Evolutionary conservation across 352 stramenopile genomes (phyloP).

Genomic region (Globisporangium lucens): DNA sequence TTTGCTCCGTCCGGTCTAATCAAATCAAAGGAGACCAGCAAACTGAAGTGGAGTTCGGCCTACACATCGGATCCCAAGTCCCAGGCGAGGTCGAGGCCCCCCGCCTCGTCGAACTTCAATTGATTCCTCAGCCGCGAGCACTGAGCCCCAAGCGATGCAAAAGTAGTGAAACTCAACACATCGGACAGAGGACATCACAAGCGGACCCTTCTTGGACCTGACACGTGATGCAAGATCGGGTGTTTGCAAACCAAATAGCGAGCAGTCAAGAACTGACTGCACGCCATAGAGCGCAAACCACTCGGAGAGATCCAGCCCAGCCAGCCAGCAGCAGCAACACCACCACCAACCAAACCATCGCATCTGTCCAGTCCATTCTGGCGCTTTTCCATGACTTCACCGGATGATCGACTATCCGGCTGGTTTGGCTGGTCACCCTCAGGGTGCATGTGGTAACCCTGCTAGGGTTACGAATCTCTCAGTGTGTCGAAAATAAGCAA

Average conservation of each 20-base stretch:
- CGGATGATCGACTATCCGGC: not conserved
- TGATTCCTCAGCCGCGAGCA: not conserved
- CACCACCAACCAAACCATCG: not conserved
- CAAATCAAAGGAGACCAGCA: not conserved
- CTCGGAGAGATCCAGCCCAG: not conserved
- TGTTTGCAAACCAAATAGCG: not conserved
- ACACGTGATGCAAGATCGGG: not conserved
- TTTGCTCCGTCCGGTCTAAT: not conserved
- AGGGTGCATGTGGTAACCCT: not conserved
- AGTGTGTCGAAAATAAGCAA: not conserved
- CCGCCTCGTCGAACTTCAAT: not conserved
- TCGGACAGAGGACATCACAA: not conserved
- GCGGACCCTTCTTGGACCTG: not conserved
- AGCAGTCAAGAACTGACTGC: not conserved
- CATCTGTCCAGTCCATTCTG: slow-evolving; percentile 1
- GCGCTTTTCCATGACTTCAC: not conserved
- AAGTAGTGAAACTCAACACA: not conserved
- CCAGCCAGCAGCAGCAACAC: not conserved
- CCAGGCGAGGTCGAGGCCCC: no score
- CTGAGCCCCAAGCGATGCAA: not conserved
- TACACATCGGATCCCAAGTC: not conserved
- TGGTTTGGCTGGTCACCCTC: not conserved
- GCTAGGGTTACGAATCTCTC: not conserved
- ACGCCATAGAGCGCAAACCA: not conserved
- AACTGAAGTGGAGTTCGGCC: not conserved